Conservation (phyloP, 345 rosid genomes). For the Eucalyptus shirleyi region DNA sequence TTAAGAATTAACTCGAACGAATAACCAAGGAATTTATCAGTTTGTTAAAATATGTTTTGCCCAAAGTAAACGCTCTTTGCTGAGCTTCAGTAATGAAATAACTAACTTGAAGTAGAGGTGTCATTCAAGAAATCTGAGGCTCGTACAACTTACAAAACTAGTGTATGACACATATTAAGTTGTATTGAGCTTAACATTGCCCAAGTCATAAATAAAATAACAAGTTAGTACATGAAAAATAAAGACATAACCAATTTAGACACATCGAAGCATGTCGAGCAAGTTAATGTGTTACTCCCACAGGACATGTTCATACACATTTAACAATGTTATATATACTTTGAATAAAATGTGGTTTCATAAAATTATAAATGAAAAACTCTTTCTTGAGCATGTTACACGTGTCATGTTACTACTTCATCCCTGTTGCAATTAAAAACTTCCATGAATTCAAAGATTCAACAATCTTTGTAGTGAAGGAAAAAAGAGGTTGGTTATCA, state of each 20-base stretch:
- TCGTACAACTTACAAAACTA: fast-evolving
- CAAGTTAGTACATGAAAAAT: too few relatives aligned
- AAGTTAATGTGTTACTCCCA: background rate
- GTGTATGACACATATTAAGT: background rate
- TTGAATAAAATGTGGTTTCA: background rate
- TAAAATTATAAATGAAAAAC: too few relatives aligned
- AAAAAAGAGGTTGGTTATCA: background rate
- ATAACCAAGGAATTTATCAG: background rate
- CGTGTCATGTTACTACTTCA: too few relatives aligned
- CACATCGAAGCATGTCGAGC: fast-evolving
- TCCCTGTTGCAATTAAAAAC: too few relatives aligned
- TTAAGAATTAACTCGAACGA: background rate
- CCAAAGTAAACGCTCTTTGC: background rate
- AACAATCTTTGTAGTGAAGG: background rate
- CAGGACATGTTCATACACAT: fast-evolving
- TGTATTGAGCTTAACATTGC: fast-evolving
- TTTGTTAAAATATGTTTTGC: background rate
- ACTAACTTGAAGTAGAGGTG: too few relatives aligned
- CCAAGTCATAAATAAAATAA: too few relatives aligned
- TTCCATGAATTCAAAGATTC: too few relatives aligned
- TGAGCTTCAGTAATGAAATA: too few relatives aligned
- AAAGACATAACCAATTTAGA: fast-evolving
- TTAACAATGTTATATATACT: too few relatives aligned
- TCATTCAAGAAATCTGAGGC: background rate
- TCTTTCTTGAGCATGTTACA: too few relatives aligned